phyloP scores from a whole-genome alignment of 192 early-diverging fungal species.

The Powellomyces hirtus region DNA sequence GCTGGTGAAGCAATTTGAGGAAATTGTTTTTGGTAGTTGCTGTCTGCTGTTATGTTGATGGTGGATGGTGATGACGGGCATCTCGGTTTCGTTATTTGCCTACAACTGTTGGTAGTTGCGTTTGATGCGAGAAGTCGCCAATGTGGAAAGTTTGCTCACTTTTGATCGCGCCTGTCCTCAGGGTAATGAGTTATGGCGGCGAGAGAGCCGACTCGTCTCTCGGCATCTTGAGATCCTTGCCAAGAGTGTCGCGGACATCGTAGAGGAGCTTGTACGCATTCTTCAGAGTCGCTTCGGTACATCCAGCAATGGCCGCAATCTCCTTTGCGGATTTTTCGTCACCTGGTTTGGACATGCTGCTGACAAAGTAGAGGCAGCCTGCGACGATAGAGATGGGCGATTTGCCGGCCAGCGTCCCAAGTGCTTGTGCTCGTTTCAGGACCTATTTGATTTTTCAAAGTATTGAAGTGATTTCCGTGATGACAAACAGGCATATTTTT shows the following conservation, averaged over 20 bases:
- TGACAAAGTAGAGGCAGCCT: constrained; percentile 85
- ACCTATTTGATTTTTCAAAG: constrained; percentile 23
- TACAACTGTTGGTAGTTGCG: no score
- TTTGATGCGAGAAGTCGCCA: no score
- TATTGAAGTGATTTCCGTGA: neutral
- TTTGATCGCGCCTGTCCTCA: no score
- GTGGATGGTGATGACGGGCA: no score
- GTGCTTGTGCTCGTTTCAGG: constrained; percentile 65
- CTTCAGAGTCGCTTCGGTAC: constrained; percentile 92
- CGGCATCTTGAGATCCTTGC: constrained; percentile 22
- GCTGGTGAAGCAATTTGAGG: no score
- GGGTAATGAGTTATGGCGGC: constrained; percentile 19
- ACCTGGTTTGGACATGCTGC: constrained; percentile 57
- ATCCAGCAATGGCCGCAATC: constrained; percentile 82
- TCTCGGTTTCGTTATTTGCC: no score
- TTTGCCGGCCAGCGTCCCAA: constrained; percentile 85
- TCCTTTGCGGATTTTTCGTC: constrained; percentile 68
- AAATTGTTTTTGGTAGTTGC: no score
- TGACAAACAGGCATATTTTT: neutral
- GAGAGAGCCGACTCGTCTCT: constrained; percentile 1
- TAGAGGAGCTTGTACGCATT: constrained; percentile 60
- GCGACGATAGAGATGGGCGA: constrained; percentile 90
- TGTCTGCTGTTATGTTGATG: no score
- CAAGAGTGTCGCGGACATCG: constrained; percentile 45
- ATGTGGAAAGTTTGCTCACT: no score